phyloP scores from a whole-genome alignment of 2,329 filamentous ascomycete species.

The Verticillium albo-atrum region DNA sequence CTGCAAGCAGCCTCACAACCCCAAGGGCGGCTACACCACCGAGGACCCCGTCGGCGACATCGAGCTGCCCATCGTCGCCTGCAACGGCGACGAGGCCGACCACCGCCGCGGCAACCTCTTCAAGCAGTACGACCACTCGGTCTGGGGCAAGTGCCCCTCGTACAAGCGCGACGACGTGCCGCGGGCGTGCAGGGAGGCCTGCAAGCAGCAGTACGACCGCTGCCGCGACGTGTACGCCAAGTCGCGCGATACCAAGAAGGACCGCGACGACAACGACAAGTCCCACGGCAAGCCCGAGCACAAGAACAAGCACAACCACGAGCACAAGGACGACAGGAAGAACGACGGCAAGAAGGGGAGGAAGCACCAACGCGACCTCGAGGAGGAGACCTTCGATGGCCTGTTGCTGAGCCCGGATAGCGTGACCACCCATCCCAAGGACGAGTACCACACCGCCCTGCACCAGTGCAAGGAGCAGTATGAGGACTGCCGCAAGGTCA shows the following conservation, averaged over 20 bases:
- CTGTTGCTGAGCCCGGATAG: too few relatives aligned
- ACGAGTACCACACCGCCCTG: conserved; percentile 22
- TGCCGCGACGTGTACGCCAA: conserved; percentile 45
- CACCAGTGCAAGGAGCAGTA: conserved; percentile 41
- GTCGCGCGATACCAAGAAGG: conserved; percentile 33
- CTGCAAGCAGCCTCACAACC: conserved; percentile 47
- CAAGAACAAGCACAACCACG: background rate
- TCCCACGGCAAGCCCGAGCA: background rate
- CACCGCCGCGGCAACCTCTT: conserved; percentile 36
- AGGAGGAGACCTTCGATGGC: background rate
- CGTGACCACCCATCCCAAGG: background rate
- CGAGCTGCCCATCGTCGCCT: conserved; percentile 46
- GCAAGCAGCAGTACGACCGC: conserved; percentile 45
- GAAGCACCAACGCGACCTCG: background rate
- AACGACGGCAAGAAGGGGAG: background rate
- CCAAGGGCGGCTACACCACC: conserved; percentile 62
- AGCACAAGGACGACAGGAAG: background rate
- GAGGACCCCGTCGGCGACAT: conserved; percentile 53
- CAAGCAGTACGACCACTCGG: conserved; percentile 45
- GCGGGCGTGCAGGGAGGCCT: conserved; percentile 46
- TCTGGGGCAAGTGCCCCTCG: conserved; percentile 37
- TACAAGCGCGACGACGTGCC: conserved; percentile 32
- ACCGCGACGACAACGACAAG: conserved; percentile 8
- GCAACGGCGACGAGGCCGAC: conserved; percentile 45
- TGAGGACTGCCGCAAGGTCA: conserved; percentile 39